Evolutionary conservation across 2,329 filamentous ascomycete species (phyloP), one percentile per base, ranked within the genome.

Genomic region (Clarireedia hainanense): DNA sequence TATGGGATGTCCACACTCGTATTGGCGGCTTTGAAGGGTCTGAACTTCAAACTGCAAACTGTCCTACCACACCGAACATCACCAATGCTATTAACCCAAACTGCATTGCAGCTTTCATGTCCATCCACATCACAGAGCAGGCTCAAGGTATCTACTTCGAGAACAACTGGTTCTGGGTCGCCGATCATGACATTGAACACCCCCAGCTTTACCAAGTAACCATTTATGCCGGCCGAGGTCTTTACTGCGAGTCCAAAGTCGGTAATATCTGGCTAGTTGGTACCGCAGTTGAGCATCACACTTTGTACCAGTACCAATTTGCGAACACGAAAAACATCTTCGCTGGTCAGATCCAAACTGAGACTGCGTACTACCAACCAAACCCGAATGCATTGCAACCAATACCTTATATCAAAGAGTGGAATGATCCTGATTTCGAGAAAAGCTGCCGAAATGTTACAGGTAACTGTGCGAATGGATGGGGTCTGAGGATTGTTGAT

Each of bases 271-370:
- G 79, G 80, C 68, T 83, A 6, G 55, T 59, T 37, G 78, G 76
- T 17, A 60, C 57, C 2, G 56, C 56, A 10, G 75, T 73, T n/a
- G 79, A 81, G 67, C 79, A 81, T 65, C 70, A 72, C 50, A 70
- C 72, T 6, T 65, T 81, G 27, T 82, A 82, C 65, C 74, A 81
- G 61, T 79, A 79, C 65, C 75, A 78, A 53, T 69, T 80, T 57
- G 67, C 74, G 57, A 70, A 60, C 45, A 65, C 65, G 4, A 52
- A 57, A 26, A 62, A 67, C 37, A 55, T 67, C 17, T 65, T 61
- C 50, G 47, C 58, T 1, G 65, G 65, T 1, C 58, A 61, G 14
- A 57, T 63, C 6, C 65, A 67, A 42, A 67, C 64, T 1, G 65
- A 67, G 48, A 64, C 64, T 6, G 42, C 55, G 14, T 57, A 56